Base-by-base conservation (phyloP, 108 stramenopile genomes). In the Skeletonema marinoi region DNA sequence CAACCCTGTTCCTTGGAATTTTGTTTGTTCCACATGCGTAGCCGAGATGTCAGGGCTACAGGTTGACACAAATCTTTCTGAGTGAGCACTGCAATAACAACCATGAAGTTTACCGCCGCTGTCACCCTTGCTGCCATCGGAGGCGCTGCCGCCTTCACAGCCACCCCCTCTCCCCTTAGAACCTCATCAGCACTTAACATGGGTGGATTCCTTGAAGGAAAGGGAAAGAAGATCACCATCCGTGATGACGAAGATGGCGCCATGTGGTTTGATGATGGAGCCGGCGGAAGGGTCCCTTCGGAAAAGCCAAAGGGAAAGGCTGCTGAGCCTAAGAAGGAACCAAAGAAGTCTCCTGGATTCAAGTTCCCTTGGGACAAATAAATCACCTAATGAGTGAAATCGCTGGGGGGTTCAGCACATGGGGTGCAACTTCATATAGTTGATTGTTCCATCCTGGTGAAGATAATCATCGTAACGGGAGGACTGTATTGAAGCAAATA, bases 241-340 rank as follows among this genome's bases (percentile, higher is more conserved):
- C 83, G 86, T 46, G 86, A 87, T 3, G 86, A 87, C 32, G 86
- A 87, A 68, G 86, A 87, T 62, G 44, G 9, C 38, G 86, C 83
- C 65, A 87, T 87, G 86, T 87, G 83, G 83, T 63, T 87, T 68
- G 86, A 83, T 33, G 86, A 87, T 58, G 74, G 68, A 4, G 25
- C 66, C 8, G 74, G 73, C 1, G 74, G 69, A 29, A 35, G 68
- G 17, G 19, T 35, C 3, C 50, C 73, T 0, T 51, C 72, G 30
- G 73, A 74, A 36, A 72, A 72, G 66, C 79, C 79, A 2, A 81
- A 75, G 81, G 65, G 65, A 17, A 74, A 75, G 19, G 68, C 73
- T 4, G 74, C 74, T 63, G 65, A 73, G 25, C 73, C 80, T 32
- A 81, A 81, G 68, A 81, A 74, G 63, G 80, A 74, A 58, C 41